Conservation (phyloP, 371 early-diverging fungal species). For the Mucor indicus region DNA sequence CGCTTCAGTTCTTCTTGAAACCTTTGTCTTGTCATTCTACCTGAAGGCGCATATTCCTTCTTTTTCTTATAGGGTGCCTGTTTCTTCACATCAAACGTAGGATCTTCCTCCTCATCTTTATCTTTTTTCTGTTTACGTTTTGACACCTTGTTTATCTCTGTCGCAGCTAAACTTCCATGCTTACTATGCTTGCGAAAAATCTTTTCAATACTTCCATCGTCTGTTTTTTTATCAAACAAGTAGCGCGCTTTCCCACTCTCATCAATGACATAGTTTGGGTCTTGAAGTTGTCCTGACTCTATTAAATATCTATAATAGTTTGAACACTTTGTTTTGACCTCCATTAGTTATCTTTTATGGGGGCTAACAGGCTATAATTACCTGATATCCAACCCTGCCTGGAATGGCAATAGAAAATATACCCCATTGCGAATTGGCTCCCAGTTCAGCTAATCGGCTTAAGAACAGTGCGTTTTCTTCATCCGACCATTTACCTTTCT, state of each 20-base stretch:
- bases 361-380: conserved; percentile 12
- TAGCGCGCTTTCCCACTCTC: conserved; percentile 85
- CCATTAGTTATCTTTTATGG: too few species aligned
- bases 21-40: too few species aligned
- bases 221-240: conserved; percentile 77
- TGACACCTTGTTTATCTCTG: neutral
- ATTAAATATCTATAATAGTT: conserved; percentile 88
- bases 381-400: conserved; percentile 93
- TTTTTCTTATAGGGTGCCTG: too few species aligned
- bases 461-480: conserved; percentile 81
- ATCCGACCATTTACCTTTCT: conserved; percentile 82
- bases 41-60: too few species aligned
- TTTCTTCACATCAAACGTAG: too few species aligned
- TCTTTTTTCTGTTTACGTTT: conserved; percentile 8
- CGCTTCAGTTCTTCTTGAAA: too few species aligned
- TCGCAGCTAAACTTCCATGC: conserved; percentile 13
- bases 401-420: conserved; percentile 91
- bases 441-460: conserved; percentile 73
- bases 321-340: conserved; percentile 64
- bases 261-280: conserved; percentile 86
- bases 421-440: conserved; percentile 93
- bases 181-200: conserved; percentile 71
- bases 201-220: conserved; percentile 71
- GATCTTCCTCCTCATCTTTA: neutral
- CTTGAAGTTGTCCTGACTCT: conserved; percentile 75